Percentiles rank a stretch among this genome's conserved stretches.
phyloP scores from a whole-genome alignment of 2,329 filamentous ascomycete species.

The Colletotrichum eleusines region DNA sequence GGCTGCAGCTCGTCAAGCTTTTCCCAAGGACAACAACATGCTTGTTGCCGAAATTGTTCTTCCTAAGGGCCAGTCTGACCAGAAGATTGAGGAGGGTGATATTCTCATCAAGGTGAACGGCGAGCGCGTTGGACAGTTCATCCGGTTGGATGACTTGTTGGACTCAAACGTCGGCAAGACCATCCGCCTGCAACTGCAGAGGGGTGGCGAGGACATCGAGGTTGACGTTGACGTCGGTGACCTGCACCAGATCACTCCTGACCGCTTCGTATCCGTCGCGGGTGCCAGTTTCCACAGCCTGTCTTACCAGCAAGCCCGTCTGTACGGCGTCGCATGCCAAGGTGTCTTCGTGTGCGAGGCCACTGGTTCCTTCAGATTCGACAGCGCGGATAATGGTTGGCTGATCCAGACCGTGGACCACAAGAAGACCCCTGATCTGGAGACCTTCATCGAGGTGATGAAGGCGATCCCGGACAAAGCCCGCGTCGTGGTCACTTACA shows the following conservation, averaged over 20 bases:
- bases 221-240: conserved; percentile 89
- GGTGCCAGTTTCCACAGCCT: conserved; percentile 96
- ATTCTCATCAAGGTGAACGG: conserved; percentile 94
- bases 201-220: conserved; percentile 88
- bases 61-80: conserved; percentile 87
- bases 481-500: conserved; percentile 93
- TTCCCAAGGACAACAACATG: conserved; percentile 96
- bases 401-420: conserved; percentile 93
- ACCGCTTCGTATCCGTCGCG: conserved; percentile 93
- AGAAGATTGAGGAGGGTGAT: conserved; percentile 93
- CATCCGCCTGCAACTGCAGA: conserved; percentile 86
- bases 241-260: conserved; percentile 93
- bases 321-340: conserved; percentile 92
- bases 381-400: conserved; percentile 92
- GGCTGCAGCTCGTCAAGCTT: conserved; percentile 82
- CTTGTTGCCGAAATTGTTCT: conserved; percentile 95
- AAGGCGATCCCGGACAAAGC: conserved; percentile 84
- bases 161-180: conserved; percentile 85
- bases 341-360: conserved; percentile 97
- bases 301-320: conserved; percentile 96
- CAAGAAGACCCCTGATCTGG: conserved; percentile 87
- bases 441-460: conserved; percentile 92
- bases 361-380: conserved; percentile 93
- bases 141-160: conserved; percentile 89
- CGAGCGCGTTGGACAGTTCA: conserved; percentile 92